A percentile compares a stretch with the other conserved stretches of the same genome.
Conservation (phyloP, 1,284 basidiomycete genomes). For the Rhodotorula sp. region DNA sequence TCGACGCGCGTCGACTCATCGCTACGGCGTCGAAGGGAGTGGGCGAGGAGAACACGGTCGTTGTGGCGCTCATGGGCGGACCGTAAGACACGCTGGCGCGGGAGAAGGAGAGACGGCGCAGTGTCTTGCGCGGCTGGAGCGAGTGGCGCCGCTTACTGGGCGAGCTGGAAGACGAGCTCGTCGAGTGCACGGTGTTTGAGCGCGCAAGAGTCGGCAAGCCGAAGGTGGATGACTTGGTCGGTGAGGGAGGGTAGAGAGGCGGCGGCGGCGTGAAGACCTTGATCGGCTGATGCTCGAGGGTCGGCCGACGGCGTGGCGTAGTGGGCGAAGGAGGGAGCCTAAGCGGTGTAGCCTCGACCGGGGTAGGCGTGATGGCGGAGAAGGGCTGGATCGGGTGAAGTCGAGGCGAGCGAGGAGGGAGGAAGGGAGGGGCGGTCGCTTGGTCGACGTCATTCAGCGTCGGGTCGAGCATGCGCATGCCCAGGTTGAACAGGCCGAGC, state of each 20-base stretch:
- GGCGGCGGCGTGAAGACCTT: conserved; percentile 12
- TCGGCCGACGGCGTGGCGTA: background rate
- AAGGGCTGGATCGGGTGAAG: background rate
- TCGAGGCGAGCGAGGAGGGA: background rate
- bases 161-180: background rate
- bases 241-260: conserved; percentile 1
- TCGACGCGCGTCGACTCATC: background rate
- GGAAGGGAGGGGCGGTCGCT: too few relatives aligned
- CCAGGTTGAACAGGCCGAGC: background rate
- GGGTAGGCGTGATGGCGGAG: background rate
- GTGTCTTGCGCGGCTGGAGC: background rate
- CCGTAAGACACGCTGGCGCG: background rate
- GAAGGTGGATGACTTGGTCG: background rate
- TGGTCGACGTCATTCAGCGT: background rate
- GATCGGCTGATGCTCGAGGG: conserved; percentile 10
- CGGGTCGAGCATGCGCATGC: background rate
- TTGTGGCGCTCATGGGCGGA: background rate
- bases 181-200: background rate
- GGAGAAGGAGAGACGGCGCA: conserved; percentile 7
- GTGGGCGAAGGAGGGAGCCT: background rate
- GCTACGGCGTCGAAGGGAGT: too few relatives aligned
- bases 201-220: background rate
- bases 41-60: background rate
- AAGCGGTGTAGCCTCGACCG: background rate
- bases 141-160: conserved; percentile 5